Percentiles rank a stretch among this genome's conserved stretches.
Conservation (phyloP, 257 asterid genomes). For the Forsythia viridissima region DNA sequence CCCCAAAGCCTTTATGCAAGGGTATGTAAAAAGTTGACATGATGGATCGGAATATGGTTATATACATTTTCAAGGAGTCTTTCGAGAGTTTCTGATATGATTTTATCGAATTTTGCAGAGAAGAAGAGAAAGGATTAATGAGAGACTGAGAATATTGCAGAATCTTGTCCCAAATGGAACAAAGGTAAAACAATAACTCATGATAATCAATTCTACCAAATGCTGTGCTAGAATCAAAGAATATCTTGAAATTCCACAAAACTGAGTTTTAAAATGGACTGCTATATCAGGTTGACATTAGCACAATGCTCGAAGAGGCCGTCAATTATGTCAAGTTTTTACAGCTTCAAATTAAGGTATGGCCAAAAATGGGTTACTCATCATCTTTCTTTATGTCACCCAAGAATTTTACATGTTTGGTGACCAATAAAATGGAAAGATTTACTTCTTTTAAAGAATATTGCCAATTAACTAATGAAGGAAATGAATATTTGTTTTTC, state of each 20-base stretch:
- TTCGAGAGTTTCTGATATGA: background rate
- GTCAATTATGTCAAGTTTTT: constrained; percentile 80
- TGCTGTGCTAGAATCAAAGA: no score
- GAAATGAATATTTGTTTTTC: background rate
- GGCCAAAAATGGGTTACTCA: background rate
- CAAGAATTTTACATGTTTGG: no score
- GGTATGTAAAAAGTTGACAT: constrained; percentile 22
- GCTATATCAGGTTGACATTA: constrained; percentile 64
- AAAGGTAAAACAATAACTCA: constrained; percentile 41
- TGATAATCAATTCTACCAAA: background rate
- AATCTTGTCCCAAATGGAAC: constrained; percentile 91
- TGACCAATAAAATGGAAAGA: no score
- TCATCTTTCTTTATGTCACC: no score
- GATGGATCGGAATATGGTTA: no score
- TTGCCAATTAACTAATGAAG: background rate
- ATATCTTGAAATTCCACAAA: background rate
- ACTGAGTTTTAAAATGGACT: background rate
- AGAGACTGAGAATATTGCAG: constrained; percentile 83
- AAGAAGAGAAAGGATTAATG: constrained; percentile 87
- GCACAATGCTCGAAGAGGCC: constrained; percentile 98
- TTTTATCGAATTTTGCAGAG: constrained; percentile 46
- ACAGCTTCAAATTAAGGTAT: constrained; percentile 92
- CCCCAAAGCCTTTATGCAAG: constrained; percentile 94
- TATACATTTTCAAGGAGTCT: background rate
- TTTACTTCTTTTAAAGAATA: no score